Base-by-base conservation (phyloP, 2,329 filamentous ascomycete genomes). In the Alternaria burnsii region DNA sequence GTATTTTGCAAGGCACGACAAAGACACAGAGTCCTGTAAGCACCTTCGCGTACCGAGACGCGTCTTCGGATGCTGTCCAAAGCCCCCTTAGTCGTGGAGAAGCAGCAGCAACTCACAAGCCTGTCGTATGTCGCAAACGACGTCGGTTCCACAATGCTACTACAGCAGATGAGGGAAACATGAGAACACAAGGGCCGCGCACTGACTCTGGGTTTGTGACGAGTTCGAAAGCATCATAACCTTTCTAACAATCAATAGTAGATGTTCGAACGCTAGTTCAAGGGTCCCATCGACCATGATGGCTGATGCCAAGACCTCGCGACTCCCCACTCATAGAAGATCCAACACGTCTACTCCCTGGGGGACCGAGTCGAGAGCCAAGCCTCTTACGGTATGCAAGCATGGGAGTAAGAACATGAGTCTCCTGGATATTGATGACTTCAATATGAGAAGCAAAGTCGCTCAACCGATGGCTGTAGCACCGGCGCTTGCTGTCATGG, bases 391-490 rank as follows among this genome's bases (percentile, higher is more conserved):
- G 16, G 42, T 46, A 9, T 36, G 55, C 18, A 52, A 7, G 28
- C 16, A 11, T 12, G n/a, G 32, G 5, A 24, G 40, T 9, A 18
- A 44, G 4, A 53, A 52, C 4, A 34, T 66, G 11, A 62, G 47
- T 4, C 50, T 72, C 8, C 26, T 53, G 5, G 64, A 71, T 24
- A 70, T 72, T 10, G 26, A 43, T 0, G 61, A 71, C 26, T 63
- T 63, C 22, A 12, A 40, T 4, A 4, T 59, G 4, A 58, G 71
- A 4, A 56, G 50, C 8, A 66, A 69, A 16, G 67, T 70, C 7
- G 65, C 67, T 0, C 51, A 67, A 2, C 44, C 71, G 8, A 67
- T 70, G 65, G 66, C 59, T 3, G 53, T 70, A 8, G 67, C 65
- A 28, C 70, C 70, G 0, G 44, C 30, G 2, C 16, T 72, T 11